phyloP scores from a whole-genome alignment of 495 filamentous ascomycete genomes.

The Amniculicola lignicola region DNA sequence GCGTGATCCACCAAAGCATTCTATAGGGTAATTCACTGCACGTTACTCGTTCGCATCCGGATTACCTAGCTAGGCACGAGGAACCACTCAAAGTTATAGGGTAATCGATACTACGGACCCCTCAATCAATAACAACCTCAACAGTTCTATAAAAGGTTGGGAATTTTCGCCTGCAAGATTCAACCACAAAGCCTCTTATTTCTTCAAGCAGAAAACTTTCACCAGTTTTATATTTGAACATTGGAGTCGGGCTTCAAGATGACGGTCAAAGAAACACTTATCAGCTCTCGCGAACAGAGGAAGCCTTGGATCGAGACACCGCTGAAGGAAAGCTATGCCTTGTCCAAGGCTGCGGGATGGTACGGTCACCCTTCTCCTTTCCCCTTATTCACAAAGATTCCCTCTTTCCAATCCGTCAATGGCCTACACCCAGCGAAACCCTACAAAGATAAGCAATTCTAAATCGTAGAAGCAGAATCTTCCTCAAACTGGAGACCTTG shows the following conservation, averaged over 20 bases:
- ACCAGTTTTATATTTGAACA: too few species aligned
- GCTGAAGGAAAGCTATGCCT: conserved; percentile 61
- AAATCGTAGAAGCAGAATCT: conserved; percentile 54
- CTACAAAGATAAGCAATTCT: conserved; percentile 33
- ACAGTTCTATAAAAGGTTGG: too few species aligned
- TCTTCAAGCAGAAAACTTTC: too few species aligned
- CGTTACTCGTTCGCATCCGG: neutral
- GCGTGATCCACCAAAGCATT: too few species aligned
- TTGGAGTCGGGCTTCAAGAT: too few species aligned
- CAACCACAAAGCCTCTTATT: too few species aligned
- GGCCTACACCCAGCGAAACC: too few species aligned
- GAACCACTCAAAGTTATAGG: neutral
- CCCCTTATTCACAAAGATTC: neutral
- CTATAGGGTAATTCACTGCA: neutral
- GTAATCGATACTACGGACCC: conserved; percentile 19
- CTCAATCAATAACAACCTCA: too few species aligned
- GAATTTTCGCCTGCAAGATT: too few species aligned
- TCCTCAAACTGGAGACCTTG: conserved; percentile 89
- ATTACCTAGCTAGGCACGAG: neutral
- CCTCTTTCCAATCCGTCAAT: neutral
- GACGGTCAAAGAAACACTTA: conserved; percentile 12
- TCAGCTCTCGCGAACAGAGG: conserved; percentile 21
- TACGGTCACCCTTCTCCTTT: conserved; percentile 39
- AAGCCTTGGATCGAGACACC: conserved; percentile 72
- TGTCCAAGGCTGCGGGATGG: conserved; percentile 74